Conservation (phyloP, 352 stramenopile genomes). For the Stramenopiles sp. region DNA sequence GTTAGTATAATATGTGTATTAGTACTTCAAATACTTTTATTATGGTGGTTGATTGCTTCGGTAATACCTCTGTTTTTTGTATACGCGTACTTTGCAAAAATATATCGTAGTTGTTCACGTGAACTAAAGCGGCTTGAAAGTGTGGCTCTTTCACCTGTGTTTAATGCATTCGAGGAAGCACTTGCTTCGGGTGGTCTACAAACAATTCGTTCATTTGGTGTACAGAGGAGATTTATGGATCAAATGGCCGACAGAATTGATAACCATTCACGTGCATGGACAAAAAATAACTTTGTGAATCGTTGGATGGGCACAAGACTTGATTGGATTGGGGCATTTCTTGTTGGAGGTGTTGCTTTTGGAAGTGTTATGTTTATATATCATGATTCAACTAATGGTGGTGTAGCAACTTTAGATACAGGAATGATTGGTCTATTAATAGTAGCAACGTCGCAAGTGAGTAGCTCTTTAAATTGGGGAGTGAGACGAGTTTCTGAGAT, state of each 20-base stretch:
- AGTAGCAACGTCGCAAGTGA: slow-evolving; percentile 57
- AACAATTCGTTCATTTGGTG: slow-evolving; percentile 29
- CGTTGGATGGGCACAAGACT: slow-evolving; percentile 76
- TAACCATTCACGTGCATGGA: slow-evolving; percentile 30
- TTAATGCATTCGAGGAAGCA: slow-evolving; percentile 62
- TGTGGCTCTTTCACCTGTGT: slow-evolving; percentile 50
- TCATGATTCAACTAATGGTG: no score
- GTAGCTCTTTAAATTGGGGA: slow-evolving; percentile 62
- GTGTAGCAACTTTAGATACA: slow-evolving; percentile 22
- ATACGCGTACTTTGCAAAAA: slow-evolving; percentile 40
- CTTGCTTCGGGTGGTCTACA: slow-evolving; percentile 30
- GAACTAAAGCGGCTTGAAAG: slow-evolving; percentile 49
- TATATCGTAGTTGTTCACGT: slow-evolving; percentile 48
- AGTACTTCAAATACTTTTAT: slow-evolving; percentile 24
- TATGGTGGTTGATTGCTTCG: slow-evolving; percentile 25
- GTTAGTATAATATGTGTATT: slow-evolving; percentile 28
- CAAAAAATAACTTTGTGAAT: slow-evolving; percentile 46
- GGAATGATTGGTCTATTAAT: slow-evolving; percentile 53
- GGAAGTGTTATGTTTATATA: slow-evolving; percentile 41
- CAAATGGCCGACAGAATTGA: no score
- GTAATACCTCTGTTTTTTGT: slow-evolving; percentile 25
- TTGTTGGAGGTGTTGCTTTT: slow-evolving; percentile 45
- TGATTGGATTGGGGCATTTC: slow-evolving; percentile 44
- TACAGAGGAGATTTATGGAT: no score
- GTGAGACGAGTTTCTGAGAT: slow-evolving; percentile 60